Evolutionary conservation across 192 early-diverging fungal genomes (phyloP).

Genomic region (Paraglomus brasilianum): DNA sequence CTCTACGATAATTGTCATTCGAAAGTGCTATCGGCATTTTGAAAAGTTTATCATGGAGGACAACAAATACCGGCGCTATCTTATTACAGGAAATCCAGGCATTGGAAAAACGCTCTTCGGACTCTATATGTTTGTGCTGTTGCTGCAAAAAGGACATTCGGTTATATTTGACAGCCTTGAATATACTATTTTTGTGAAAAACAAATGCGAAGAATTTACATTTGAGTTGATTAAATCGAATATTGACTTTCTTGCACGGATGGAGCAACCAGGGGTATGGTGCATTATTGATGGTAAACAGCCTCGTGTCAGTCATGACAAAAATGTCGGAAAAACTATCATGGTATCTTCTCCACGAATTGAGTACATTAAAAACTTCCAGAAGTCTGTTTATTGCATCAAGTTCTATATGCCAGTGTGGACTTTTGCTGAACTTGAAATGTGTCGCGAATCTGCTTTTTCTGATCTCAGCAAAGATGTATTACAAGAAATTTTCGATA

Average conservation of each 20-base stretch:
- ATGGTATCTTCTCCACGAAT: conserved; percentile 1
- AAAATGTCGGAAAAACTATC: neutral
- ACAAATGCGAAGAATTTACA: neutral
- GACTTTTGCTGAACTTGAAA: neutral
- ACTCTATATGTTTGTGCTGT: neutral
- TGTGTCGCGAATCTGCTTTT: neutral
- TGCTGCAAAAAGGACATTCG: neutral
- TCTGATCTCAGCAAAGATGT: neutral
- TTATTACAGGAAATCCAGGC: neutral
- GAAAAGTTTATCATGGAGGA: neutral
- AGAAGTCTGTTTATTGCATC: neutral
- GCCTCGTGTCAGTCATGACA: neutral
- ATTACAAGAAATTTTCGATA: neutral
- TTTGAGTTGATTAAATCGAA: neutral
- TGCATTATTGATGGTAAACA: conserved; percentile 1
- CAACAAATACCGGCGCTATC: neutral
- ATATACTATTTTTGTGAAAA: neutral
- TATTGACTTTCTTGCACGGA: neutral
- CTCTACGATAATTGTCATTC: too few species aligned
- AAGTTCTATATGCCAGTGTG: neutral
- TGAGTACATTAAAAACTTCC: neutral
- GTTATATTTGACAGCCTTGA: neutral
- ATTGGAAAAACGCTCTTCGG: neutral
- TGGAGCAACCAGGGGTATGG: neutral
- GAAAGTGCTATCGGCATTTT: neutral